Base-by-base conservation (phyloP, 1,284 basidiomycete genomes). In the Cryptococcus amylolentus region DNA sequence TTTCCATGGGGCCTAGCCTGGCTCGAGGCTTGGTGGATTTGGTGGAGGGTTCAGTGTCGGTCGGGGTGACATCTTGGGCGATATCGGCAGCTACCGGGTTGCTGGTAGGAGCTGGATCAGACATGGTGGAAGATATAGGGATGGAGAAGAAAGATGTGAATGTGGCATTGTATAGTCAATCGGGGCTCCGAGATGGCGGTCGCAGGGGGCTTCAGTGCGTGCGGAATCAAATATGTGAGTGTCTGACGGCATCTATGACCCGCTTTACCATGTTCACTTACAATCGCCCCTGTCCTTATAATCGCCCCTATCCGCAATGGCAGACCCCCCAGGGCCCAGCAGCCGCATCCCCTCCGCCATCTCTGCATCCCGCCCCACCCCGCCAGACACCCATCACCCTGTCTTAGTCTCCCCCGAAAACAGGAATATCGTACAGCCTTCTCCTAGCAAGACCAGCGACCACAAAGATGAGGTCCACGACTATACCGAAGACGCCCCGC, bases 401-500 rank as follows among this genome's bases (percentile, higher is more conserved):
- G 44, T 62, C 13, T 50, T 56, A 14, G 35, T 60, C 6, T 39
- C 47, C 13, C 49, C 45, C 5, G 35, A 47, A 28, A 48, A 58
- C 28, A 51, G 44, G 42, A 49, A 59, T 37, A 41, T 42, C 42
- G 52, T 37, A n/a, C 20, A 5, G 47, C 51, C 16, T 44, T 52
- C 35, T 18, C 50, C 4, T 43, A 49, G 3, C 18, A 27, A 14
- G 18, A 8, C 35, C 26, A 28, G n/a, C 31, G 26, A n/a, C 38
- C 27, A 43, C 10, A 8, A 45, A 13, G 42, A 27, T 62, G 60
- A 38, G 57, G 43, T 53, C 3, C 58, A 70, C 47, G 70, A 72
- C 47, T 72, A 72, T 52, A 72, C 70, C 4, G 70, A 72, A 56
- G 69, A 70, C 52, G 70, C 70, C 16, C 64, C 68, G 5, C 68